Conservation (phyloP, 177 flowering plant species). For the Vitis hybrid region DNA sequence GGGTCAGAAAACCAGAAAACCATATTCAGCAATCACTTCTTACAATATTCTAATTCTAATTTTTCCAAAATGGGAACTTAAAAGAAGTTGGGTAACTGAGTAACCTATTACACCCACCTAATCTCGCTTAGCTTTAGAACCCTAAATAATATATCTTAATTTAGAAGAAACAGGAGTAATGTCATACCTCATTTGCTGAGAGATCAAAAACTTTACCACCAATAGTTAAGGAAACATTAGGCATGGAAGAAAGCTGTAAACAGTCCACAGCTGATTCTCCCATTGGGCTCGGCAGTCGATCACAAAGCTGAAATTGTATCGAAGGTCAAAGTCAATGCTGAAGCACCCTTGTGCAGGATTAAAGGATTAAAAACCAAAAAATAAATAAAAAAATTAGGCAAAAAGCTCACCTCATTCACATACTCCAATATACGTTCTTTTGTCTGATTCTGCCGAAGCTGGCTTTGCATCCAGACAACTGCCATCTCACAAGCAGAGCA, state of each 20-base stretch:
- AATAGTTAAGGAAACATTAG: constrained; percentile 64
- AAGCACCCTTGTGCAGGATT: background rate
- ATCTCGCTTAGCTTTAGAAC: no score
- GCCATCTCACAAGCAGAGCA: constrained; percentile 74
- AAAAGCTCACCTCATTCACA: constrained; percentile 39
- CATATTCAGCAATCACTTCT: no score
- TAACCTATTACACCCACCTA: no score
- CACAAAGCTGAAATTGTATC: constrained; percentile 50
- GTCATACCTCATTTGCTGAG: constrained; percentile 50
- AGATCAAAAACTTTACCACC: constrained; percentile 58
- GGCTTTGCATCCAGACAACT: constrained; percentile 61
- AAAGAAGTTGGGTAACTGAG: no score
- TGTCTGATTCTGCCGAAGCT: constrained; percentile 54
- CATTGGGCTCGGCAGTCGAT: constrained; percentile 55
- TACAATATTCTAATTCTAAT: no score
- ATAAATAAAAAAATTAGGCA: background rate
- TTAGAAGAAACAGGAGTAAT: background rate
- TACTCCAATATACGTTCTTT: constrained; percentile 47
- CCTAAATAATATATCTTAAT: background rate
- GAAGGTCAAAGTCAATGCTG: background rate
- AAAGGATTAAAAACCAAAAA: no score
- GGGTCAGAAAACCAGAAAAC: no score
- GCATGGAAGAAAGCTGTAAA: constrained; percentile 44
- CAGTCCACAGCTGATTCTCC: constrained; percentile 67
- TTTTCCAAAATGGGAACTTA: no score